Evolutionary conservation across 2,329 filamentous ascomycete genomes (phyloP).

Genomic region (Botrytis paeoniae): DNA sequence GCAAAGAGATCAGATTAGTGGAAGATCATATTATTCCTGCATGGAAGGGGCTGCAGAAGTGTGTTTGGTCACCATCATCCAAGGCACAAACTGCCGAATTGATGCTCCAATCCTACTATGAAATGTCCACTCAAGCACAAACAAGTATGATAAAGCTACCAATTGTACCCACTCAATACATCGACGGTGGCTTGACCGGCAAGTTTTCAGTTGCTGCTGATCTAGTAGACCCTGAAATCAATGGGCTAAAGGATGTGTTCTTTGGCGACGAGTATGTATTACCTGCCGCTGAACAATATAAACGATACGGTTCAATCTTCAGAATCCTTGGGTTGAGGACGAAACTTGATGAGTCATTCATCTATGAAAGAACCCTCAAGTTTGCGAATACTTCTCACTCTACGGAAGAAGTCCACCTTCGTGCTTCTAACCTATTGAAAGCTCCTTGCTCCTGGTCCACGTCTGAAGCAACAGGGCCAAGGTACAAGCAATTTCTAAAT

Average conservation of each 20-base stretch:
- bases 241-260: conserved; percentile 25
- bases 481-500: conserved; percentile 13
- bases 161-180: conserved; percentile 26
- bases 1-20: conserved; percentile 20
- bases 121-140: conserved; percentile 16
- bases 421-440: conserved; percentile 20
- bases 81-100: conserved; percentile 25
- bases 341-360: conserved; percentile 26
- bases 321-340: conserved; percentile 28
- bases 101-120: conserved; percentile 25
- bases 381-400: conserved; percentile 22
- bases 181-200: conserved; percentile 22
- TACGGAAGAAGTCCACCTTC: conserved; percentile 4
- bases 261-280: conserved; percentile 33
- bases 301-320: conserved; percentile 25
- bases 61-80: conserved; percentile 18
- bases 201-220: conserved; percentile 25
- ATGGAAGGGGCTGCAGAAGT: conserved; percentile 22
- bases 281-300: conserved; percentile 27
- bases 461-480: not conserved
- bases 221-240: conserved; percentile 28
- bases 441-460: conserved; percentile 19
- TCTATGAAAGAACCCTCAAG: conserved; percentile 21
- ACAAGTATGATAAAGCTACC: conserved; percentile 23
- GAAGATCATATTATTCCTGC: conserved; percentile 28